A percentile compares a stretch with the other conserved stretches of the same genome.
Evolutionary conservation across 495 filamentous ascomycete genomes (phyloP).

Genomic region (Patellaria atrata): DNA sequence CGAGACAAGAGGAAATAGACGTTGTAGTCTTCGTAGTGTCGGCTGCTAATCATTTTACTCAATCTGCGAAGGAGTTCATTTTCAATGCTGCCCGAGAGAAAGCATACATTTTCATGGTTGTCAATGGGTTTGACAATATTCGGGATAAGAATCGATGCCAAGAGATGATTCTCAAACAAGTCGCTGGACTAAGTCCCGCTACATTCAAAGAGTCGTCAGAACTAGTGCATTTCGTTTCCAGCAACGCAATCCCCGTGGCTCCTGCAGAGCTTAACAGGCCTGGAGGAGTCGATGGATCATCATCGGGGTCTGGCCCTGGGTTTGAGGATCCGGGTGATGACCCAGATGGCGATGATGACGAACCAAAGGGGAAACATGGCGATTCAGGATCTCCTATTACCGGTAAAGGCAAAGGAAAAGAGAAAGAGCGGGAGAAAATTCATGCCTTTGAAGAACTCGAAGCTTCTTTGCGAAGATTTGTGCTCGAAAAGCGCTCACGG

Average conservation of each 20-base stretch:
- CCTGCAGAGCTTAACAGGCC: conserved; percentile 32
- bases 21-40: conserved; percentile 98
- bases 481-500: conserved; percentile 85
- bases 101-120: conserved; percentile 97
- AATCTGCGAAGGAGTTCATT: conserved; percentile 93
- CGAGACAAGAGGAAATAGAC: conserved; percentile 94
- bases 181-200: conserved; percentile 66
- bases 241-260: conserved; percentile 72
- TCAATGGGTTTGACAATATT: conserved; percentile 93
- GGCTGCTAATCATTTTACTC: conserved; percentile 92
- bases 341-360: conserved; percentile 39
- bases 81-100: conserved; percentile 91
- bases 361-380: conserved; percentile 30
- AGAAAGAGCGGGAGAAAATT: conserved; percentile 73
- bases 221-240: conserved; percentile 94
- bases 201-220: conserved; percentile 89
- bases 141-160: conserved; percentile 75
- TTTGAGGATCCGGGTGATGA: conserved; percentile 32
- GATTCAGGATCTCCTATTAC: conserved; percentile 32
- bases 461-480: conserved; percentile 76
- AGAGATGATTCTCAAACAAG: conserved; percentile 83
- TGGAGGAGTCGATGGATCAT: conserved; percentile 43
- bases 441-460: conserved; percentile 84
- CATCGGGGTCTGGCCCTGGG: conserved; percentile 35
- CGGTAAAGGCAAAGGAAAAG: conserved; percentile 72